Base-by-base conservation (phyloP, 768 basidiomycete genomes). In the Goffeauzyma gilvescens region DNA sequence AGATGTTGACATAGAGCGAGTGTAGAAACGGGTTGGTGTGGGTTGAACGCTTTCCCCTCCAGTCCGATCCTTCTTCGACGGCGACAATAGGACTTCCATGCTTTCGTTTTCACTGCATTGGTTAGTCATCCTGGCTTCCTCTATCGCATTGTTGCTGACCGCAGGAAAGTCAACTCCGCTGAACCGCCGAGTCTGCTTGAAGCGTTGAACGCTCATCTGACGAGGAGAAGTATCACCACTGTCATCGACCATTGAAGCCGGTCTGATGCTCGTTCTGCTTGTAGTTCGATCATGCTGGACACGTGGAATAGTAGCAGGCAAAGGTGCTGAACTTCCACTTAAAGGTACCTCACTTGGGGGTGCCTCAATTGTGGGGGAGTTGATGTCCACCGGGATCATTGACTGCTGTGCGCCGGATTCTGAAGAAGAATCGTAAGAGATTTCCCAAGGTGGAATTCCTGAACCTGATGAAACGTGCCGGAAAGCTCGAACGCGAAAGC, bases 161-260 rank as follows among this genome's bases (percentile, higher is more conserved):
- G n/a, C n/a, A n/a, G n/a, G n/a, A n/a, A n/a, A n/a, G n/a, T 23
- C 13, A n/a, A 32, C 27, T n/a, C 42, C 42, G 27, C 47, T 49
- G n/a, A 26, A 41, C 24, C 47, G 21, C 6, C 47, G 36, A 8
- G 41, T 41, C 38, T 49, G 47, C 20, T 41, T 49, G 42, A 49
- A 49, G 9, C 38, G 25, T 30, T 49, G 47, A 3, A 44, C 47
- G 26, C 47, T 49, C 23, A 49, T 38, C 23, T 44, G 41, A n/a
- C 42, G 38, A 15, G 32, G 22, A 17, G 30, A 18, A 15, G 41
- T 25, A 14, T 46, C 45, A 17, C 26, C 25, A n/a, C n/a, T n/a
- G n/a, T n/a, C n/a, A n/a, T n/a, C n/a, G n/a, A n/a, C n/a, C n/a
- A n/a, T n/a, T n/a, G n/a, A n/a, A n/a, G n/a, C n/a, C n/a, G n/a